Evolutionary conservation across 1,284 basidiomycete species (phyloP), one percentile per base, ranked within the genome.

Genomic region (Irpex rosettiformis): DNA sequence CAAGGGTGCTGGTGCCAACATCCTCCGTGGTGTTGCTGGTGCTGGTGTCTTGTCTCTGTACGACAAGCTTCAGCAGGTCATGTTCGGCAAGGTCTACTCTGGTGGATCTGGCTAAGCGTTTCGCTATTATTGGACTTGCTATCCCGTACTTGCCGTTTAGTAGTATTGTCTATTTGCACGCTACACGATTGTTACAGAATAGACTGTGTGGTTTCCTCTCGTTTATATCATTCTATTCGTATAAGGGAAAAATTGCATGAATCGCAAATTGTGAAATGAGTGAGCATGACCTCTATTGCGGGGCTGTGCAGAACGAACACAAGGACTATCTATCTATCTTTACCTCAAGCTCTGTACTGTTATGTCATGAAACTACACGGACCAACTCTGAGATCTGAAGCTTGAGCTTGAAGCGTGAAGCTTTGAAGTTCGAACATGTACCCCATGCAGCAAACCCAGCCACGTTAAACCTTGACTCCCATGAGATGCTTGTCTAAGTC

Each of bases 1-100:
- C 87, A 94, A 93, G 85, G 93, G 92, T 80, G 94, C 94, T 71
- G 94, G 93, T 85, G 94, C 94, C 76, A 96, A 97, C 84, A 95
- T 96, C 68, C 92, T 97, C 70, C 94, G 94, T 90, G 94, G 95
- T 87, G 91, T 96, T 73, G 95, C 94, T 71, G 95, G 94, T 81
- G 94, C 95, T 77, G 94, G 94, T 93, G 95, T 96, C 66, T 78
- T 97, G 71, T 94, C 94, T 45, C 81, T 96, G 62, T 94, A 94
- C 77, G 93, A 96, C 86, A 91, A 95, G 80, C 86, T 96, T 73
- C 94, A 96, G 77, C 77, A 89, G 72, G 72, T 94, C 68, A 78
- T 94, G 80, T 96, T 96, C 79, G 94, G 94, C 85, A 96, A 94
- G 85, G 94, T 95, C 77, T 96, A 95, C 88, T 88, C 92, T 68